Conservation (phyloP, 345 rosid genomes). For the Populus ilicifolia region DNA sequence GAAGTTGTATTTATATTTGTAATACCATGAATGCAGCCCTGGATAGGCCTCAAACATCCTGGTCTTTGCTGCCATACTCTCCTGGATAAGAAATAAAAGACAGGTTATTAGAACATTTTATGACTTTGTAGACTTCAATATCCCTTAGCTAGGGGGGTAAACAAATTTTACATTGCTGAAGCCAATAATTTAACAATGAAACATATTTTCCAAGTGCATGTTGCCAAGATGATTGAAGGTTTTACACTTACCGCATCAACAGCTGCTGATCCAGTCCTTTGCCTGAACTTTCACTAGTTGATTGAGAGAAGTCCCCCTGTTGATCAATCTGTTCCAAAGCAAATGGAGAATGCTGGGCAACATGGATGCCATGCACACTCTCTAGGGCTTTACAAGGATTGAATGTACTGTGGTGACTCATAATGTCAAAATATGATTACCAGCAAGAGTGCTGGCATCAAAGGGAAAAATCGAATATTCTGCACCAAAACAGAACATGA, state of each 20-base stretch:
- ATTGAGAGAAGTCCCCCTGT: conserved; percentile 39
- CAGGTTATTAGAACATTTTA: background rate
- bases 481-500: conserved; percentile 3
- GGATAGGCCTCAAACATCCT: conserved; percentile 75
- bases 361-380: conserved; percentile 72
- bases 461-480: conserved; percentile 17
- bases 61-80: conserved; percentile 95
- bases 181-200: background rate
- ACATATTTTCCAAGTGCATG: background rate
- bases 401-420: conserved; percentile 46
- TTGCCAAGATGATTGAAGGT: background rate
- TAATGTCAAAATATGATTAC: conserved; percentile 29
- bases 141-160: background rate
- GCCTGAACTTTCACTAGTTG: conserved; percentile 37
- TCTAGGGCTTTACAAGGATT: conserved; percentile 57
- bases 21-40: conserved; percentile 55
- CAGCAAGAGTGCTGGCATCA: conserved; percentile 50
- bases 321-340: conserved; percentile 41
- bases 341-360: conserved; percentile 70
- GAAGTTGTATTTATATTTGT: background rate
- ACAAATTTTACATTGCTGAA: background rate
- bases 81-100: conserved; percentile 37
- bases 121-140: background rate
- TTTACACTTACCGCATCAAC: conserved; percentile 52
- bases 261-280: conserved; percentile 48